Evolutionary conservation across 192 early-diverging fungal species (phyloP), one percentile per base, ranked within the genome.

Genomic region (Entomortierella parvispora): DNA sequence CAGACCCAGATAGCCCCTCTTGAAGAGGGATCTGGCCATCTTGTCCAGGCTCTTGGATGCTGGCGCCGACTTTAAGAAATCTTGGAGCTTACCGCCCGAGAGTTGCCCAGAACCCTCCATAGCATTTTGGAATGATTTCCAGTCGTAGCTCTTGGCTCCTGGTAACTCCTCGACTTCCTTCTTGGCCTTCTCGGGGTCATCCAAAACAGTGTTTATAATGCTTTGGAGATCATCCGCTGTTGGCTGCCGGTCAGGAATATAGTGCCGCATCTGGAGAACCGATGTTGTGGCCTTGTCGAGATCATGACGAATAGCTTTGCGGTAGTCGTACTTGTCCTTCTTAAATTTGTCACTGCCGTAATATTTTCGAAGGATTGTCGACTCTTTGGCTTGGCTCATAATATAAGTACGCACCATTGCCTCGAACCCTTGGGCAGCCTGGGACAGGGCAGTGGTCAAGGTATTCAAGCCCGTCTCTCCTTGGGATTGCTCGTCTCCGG

Each of bases 91-190:
- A 18, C 9, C n/a, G 9, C 22, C 47, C n/a, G 47, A 49, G 15
- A 12, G 18, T 45, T 48, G 46, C 28, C 43, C 48, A 3, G 5
- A 23, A 26, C 31, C 43, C 31, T 37, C 58, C 58, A 61, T 22
- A 26, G 10, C 26, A 25, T 32, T 46, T 18, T 32, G 40, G 31
- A 37, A 62, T 62, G 61, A 29, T n/a, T 1, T 45, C 61, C 61
- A 62, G 51, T 62, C 61, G 28, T 62, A 62, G 33, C 37, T 25
- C 47, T 62, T 62, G 45, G 7, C 29, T 51, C 34, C 37, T 9
- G 42, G 59, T 44, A 62, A 32, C 20, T 46, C 59, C 12, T 49
- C 17, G 61, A 62, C 7, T 51, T 51, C 8, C 43, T 8, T 7
- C 58, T 12, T 61, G 58, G 58, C 37, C 17, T 5, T 49, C 15